A percentile compares a stretch with the other conserved stretches of the same genome.
phyloP scores from a whole-genome alignment of 176 grass and related monocot genomes.

The Carex cristatella region DNA sequence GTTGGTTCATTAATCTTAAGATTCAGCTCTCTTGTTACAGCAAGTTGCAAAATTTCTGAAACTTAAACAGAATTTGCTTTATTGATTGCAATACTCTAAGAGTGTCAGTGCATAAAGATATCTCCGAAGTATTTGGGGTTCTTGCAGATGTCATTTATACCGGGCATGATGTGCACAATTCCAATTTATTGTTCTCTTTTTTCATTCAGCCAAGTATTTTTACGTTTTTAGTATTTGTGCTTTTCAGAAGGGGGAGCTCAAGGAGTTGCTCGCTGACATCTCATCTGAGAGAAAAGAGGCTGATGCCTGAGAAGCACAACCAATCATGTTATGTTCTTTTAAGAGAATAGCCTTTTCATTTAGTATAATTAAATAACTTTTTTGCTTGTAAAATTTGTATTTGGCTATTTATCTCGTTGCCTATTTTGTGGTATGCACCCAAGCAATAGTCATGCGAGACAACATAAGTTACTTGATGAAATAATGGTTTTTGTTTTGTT shows the following conservation, averaged over 20 bases:
- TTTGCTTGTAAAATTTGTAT: neutral
- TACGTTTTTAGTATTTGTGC: neutral
- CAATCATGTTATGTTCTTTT: neutral
- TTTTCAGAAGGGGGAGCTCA: constrained; percentile 85
- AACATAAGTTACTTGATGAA: neutral
- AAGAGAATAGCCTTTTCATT: neutral
- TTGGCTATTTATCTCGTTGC: neutral
- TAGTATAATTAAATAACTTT: neutral
- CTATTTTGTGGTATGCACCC: neutral
- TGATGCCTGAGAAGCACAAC: constrained; percentile 2
- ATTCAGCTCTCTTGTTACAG: neutral
- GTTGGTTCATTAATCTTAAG: neutral
- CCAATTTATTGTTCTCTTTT: neutral
- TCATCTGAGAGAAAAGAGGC: constrained; percentile 27
- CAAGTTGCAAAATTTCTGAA: neutral
- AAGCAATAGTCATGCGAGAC: neutral
- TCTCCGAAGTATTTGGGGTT: constrained; percentile 8
- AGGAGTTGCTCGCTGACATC: constrained; percentile 49
- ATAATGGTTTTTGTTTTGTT: neutral
- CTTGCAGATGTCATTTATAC: neutral
- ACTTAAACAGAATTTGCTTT: neutral
- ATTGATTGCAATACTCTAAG: neutral
- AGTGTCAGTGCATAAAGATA: neutral
- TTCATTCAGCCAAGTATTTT: neutral
- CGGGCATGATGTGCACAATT: neutral